A percentile compares a stretch with the other conserved stretches of the same genome.
Conservation (phyloP, 345 rosid species). For the Triadica sebifera region DNA sequence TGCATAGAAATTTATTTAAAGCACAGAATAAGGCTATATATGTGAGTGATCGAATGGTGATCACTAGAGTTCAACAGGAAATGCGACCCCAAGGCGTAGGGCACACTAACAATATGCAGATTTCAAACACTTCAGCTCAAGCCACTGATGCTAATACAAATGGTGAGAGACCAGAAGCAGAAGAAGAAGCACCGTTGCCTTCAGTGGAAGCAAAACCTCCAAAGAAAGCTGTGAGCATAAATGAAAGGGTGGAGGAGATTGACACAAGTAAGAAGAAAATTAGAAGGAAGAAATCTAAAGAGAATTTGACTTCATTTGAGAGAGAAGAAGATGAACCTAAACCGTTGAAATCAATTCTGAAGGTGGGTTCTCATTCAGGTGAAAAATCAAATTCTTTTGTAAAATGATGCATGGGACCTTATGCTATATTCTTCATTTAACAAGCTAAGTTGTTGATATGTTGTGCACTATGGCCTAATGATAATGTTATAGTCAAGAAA, state of each 20-base stretch:
- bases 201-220: constrained; percentile 25
- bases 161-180: not conserved
- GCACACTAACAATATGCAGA: not conserved
- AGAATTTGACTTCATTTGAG: constrained; percentile 29
- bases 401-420: not conserved
- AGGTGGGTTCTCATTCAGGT: constrained; percentile 35
- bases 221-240: constrained; percentile 54
- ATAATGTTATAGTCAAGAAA: not conserved
- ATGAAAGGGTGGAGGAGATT: constrained; percentile 46
- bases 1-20: not conserved
- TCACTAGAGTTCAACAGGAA: constrained; percentile 6
- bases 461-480: not conserved
- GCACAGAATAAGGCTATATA: not conserved
- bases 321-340: constrained; percentile 25
- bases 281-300: constrained; percentile 28
- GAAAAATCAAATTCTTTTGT: constrained; percentile 12
- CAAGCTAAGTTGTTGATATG: not conserved
- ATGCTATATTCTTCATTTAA: not conserved
- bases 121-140: not conserved
- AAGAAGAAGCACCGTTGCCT: constrained; percentile 19
- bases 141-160: too few relatives aligned
- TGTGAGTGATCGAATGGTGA: constrained; percentile 2
- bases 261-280: constrained; percentile 28
- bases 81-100: constrained; percentile 1
- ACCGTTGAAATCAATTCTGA: constrained; percentile 53